Base-by-base conservation (phyloP, 306 rosid genomes). In the Castanea crenata region DNA sequence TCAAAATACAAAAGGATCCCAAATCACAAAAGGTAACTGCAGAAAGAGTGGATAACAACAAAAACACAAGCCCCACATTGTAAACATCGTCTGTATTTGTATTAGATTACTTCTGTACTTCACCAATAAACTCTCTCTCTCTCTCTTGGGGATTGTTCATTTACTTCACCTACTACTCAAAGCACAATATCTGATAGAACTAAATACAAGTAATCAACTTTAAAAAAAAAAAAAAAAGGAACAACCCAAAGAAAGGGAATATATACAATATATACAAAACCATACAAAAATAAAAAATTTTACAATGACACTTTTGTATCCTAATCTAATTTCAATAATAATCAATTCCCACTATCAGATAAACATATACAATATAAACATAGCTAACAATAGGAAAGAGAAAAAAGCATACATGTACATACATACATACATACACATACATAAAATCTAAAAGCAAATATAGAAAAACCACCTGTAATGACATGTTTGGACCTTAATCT, bases 311-410 rank as follows among this genome's bases (percentile, higher is more conserved):
- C 32, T 27, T 11, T 27, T 19, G 15, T 2, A 31, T 46, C 16
- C 25, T 18, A 7, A 52, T 23, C 56, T n/a, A 49, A 72, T 38
- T 65, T 76, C 56, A 31, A 27, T 52, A 71, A 25, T 23, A 35
- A 65, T 71, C 57, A 81, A 59, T 59, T 23, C 71, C 58, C 58
- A 25, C n/a, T 16, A 62, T 34, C 74, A 71, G 59, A 25, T 51
- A 31, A 14, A 51, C 21, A 25, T 20, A 25, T 6, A 7, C 8
- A 81, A 63, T 51, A 64, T 13, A 25, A 29, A n/a, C 54, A 68
- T 18, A 19, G 38, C 35, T 65, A 74, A 79, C 35, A 49, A 61
- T 10, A 15, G 59, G 23, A n/a, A 71, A 19, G 25, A 38, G 29
- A 29, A 7, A 41, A 63, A 16, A 32, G 1, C 2, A 49, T 49